Evolutionary conservation across 345 rosid species (phyloP), one percentile per base, ranked within the genome.

Genomic region (Gossypium arboreum): DNA sequence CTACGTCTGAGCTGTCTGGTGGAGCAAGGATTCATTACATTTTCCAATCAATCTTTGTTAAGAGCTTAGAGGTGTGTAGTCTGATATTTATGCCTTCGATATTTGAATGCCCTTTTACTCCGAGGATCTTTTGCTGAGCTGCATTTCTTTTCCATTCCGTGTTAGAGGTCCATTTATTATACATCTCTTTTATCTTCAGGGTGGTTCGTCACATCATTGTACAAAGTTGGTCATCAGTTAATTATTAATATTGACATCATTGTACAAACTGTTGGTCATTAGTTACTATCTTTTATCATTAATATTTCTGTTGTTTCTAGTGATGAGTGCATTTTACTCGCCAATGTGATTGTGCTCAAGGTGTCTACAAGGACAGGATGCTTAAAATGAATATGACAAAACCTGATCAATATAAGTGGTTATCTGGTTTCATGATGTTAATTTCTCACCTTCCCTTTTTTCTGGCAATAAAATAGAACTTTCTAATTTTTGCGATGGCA

Each of bases 21-120:
- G 98, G 97, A 81, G 97, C 98, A 79, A 85, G 97, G 58, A 91
- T 94, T 72, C 97, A 88, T 76, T 94, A 91, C 76, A 89, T 94
- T 73, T 92, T 94, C 80, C 98, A 94, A 70, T 87, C 91, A 54
- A 90, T 94, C 60, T 94, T 91, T 82, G 97, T 94, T 66, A 90
- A 91, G 81, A 88, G 94, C 73, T 84, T 94, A 80, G 97, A 94
- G 98, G 98, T 94, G 51, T 73, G 87, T 22, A 55, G 70, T 29
- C 12, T 61, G 60, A 61, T 62, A 47, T 45, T 12, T 60, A 5
- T 47, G 56, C 20, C 43, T 44, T 57, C 15, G 43, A 8, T 72
- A 48, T 60, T 74, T 69, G 29, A 60, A 43, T 73, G 34, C 41
- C 25, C 15, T 15, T 52, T 63, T 54, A 16, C 9, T 55, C 34